Percentiles rank a stretch among this genome's conserved stretches.
phyloP scores from a whole-genome alignment of 345 rosid species.

The Citrus reticulata region DNA sequence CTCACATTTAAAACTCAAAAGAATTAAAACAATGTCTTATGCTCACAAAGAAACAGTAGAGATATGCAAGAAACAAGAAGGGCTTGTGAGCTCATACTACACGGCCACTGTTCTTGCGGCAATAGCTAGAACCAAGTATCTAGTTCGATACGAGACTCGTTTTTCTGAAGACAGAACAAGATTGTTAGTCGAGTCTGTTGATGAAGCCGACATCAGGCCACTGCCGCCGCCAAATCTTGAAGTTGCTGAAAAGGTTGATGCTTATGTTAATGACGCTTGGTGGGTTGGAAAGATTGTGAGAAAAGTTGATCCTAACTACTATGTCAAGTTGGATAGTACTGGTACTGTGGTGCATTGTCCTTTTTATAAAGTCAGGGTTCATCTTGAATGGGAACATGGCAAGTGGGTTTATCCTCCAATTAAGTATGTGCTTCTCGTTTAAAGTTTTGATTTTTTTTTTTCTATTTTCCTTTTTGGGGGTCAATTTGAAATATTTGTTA shows the following conservation, averaged over 20 bases:
- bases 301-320: constrained; percentile 20
- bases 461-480: too few species aligned
- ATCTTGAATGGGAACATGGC: constrained; percentile 25
- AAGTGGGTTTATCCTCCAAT: constrained; percentile 17
- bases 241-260: constrained; percentile 24
- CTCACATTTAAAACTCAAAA: not conserved
- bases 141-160: constrained; percentile 26
- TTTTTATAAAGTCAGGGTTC: constrained; percentile 16
- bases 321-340: constrained; percentile 18
- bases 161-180: constrained; percentile 11
- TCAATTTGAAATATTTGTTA: not conserved
- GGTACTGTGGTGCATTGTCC: constrained; percentile 20
- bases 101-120: constrained; percentile 22
- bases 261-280: constrained; percentile 25
- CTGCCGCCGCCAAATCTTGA: constrained; percentile 8
- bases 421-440: not conserved
- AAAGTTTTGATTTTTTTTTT: not conserved
- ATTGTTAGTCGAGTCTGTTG: constrained; percentile 12
- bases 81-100: constrained; percentile 16
- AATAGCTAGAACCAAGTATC: constrained; percentile 17
- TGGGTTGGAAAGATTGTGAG: constrained; percentile 16
- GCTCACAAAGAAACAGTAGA: constrained; percentile 16
- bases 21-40: constrained; percentile 1
- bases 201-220: constrained; percentile 28
- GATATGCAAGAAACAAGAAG: constrained; percentile 23